These are phyloP conservation scores for Radiomyces spectabilis DNA, from an alignment of 192 early-diverging fungal species.

Conservation along the genomic window DNA sequence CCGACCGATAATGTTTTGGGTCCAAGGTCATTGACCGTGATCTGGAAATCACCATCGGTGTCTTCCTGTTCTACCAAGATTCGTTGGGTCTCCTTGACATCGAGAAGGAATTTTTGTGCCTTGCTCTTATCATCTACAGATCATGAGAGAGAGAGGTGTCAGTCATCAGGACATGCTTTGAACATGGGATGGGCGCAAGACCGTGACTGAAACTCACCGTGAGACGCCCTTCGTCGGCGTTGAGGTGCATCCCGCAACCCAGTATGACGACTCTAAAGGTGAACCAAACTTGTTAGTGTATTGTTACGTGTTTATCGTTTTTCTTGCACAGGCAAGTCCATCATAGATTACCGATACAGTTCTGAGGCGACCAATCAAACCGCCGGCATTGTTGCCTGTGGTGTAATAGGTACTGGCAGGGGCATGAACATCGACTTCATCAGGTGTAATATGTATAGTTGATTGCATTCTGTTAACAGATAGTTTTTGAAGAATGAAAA, in stretches of 20 bases:
- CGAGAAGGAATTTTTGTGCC: conserved; percentile 73
- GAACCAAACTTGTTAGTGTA: not conserved
- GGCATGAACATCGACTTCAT: conserved; percentile 17
- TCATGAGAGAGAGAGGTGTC: not conserved
- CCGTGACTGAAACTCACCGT: no score
- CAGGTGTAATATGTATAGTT: conserved; percentile 1
- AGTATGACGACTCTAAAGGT: not conserved
- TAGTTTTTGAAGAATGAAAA: not conserved
- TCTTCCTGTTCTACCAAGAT: conserved; percentile 88
- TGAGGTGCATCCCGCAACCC: not conserved
- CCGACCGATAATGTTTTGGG: conserved; percentile 73
- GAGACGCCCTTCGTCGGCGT: conserved; percentile 15
- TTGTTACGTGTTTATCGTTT: not conserved
- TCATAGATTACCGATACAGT: conserved; percentile 6
- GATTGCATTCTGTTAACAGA: no score
- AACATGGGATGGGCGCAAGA: no score
- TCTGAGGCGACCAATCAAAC: conserved; percentile 5
- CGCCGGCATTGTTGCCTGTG: conserved; percentile 18
- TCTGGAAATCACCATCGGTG: conserved; percentile 91
- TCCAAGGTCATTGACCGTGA: conserved; percentile 86
- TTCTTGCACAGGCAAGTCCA: not conserved
- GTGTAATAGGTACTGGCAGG: conserved; percentile 25
- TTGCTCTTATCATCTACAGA: conserved; percentile 33
- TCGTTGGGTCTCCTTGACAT: conserved; percentile 76
- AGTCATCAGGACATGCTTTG: no score